Base-by-base conservation (phyloP, 352 stramenopile species). In the Albugo candida region DNA sequence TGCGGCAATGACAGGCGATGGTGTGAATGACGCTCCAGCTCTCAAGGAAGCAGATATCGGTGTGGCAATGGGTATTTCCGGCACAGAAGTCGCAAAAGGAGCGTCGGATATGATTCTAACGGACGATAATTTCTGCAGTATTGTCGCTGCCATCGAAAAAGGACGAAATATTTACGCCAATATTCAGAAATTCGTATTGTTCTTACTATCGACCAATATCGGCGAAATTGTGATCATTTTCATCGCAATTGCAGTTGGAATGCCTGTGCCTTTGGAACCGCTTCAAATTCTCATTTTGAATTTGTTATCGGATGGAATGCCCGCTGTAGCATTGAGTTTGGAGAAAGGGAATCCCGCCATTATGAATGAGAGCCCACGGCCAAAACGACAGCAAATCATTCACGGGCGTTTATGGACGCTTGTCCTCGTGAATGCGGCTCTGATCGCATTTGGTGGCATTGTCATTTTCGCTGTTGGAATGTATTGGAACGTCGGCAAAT, bases 221-320 rank as follows among this genome's bases (percentile, higher is more conserved):
- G 89, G 86, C 10, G 94, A 95, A 31, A 81, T 98, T 38, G 66
- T 89, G 12, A 59, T 97, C 17, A 72, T 88, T 45, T 81, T 83
- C 21, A 45, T 67, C 31, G 71, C 63, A 0, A 71, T 83, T 17
- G 67, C 72, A 27, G 60, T 63, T 20, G 75, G 69, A 0, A 62
- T 81, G 20, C 72, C 72, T 13, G 58, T 83, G 38, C 93, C 93
- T 11, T 56, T 99, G 11, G 96, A 95, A 53, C 83, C 93, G 19
- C 79, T 98, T 14, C 94, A 97, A 71, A 97, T 99, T 64, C 60
- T 99, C 19, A 96, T 96, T 63, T 74, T 99, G n/a, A 98, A 99
- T 58, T 63, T 99, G n/a, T 97, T 99, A 55, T 98, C 97, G 56
- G 94, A 98, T 34, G 75, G 75, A 10, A 83, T 83, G 69, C 75